These are phyloP conservation scores for Calonectria leucothoes DNA, from an alignment of 2,329 filamentous ascomycete species.

Conservation along the genomic window DNA sequence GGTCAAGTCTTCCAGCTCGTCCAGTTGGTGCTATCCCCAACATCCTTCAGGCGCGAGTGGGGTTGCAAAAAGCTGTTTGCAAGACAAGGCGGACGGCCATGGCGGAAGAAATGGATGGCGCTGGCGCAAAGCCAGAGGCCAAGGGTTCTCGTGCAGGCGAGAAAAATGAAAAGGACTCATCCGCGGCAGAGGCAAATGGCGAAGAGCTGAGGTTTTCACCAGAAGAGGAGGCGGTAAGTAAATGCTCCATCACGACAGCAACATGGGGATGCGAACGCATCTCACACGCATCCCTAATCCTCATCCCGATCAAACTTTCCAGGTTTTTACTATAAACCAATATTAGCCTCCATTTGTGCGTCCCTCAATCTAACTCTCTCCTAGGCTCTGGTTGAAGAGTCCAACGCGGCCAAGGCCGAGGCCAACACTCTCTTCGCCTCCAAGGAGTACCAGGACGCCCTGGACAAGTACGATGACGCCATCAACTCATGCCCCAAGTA, in stretches of 20 bases:
- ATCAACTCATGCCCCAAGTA: slow-evolving; percentile 84
- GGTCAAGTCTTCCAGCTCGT: not conserved
- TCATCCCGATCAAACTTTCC: not conserved
- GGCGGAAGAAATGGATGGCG: not conserved
- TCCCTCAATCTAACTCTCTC: not conserved
- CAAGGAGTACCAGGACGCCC: slow-evolving; percentile 79
- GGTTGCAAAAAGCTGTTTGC: not conserved
- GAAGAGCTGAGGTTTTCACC: slow-evolving; percentile 58
- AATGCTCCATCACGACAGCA: not conserved
- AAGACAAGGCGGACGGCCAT: not conserved
- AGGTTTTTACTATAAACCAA: not conserved
- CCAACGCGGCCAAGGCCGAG: slow-evolving; percentile 76
- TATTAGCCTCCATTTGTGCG: not conserved
- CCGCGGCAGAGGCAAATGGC: slow-evolving; percentile 24
- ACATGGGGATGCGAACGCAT: not conserved
- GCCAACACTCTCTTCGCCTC: slow-evolving; percentile 85
- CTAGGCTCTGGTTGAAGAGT: slow-evolving; percentile 76
- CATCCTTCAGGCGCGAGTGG: not conserved
- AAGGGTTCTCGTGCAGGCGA: not conserved
- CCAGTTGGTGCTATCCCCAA: not conserved
- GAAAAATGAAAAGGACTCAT: slow-evolving; percentile 7
- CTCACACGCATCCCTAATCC: too few relatives aligned
- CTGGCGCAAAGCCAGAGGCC: slow-evolving; percentile 2
- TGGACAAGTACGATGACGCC: slow-evolving; percentile 85
- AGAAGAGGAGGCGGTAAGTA: slow-evolving; percentile 67